Base-by-base conservation (phyloP, 768 basidiomycete species). In the Lepiota venenata region DNA sequence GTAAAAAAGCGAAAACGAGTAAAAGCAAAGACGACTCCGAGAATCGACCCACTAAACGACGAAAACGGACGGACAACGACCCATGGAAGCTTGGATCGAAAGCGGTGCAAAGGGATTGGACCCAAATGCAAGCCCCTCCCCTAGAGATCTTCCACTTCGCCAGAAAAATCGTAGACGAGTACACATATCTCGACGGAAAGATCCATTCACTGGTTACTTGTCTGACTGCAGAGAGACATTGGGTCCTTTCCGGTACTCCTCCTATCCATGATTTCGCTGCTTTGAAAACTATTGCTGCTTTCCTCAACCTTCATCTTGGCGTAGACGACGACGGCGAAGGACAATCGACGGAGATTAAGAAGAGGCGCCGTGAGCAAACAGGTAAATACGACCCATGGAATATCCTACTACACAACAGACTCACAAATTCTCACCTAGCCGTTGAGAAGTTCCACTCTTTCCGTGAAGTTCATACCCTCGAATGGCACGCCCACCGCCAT, bases 241-340 rank as follows among this genome's bases (percentile, higher is more conserved):
- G 95, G 95, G 91, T 98, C 5, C 77, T 98, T n/a, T 98, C 95
- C 2, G 95, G 95, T 11, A 98, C 95, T 20, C 95, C 95, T 7
- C 94, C 94, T 0, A 87, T 93, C 50, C 87, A 89, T 54, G 91
- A 95, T 66, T 97, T 98, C 65, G 86, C 83, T 1, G 85, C 93
- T 2, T 71, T 98, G 59, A 93, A 96, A 72, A 93, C 90, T 2
- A 96, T 96, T 52, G 87, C 91, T 2, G 87, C 87, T 1, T 91
- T 95, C 69, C 74, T 98, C 53, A 82, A 86, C 62, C 71, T 97
- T n/a, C 93, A 98, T 67, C 81, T 98, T 32, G 95, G 95, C 50
- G 80, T 95, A 32, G 87, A 94, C 58, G 95, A 96, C 63, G 91
- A 92, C 56, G 84, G 82, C 38, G 92, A 94, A 66, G 88, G 88